phyloP scores from a whole-genome alignment of 257 asterid genomes.

The Lithospermum erythrorhizon region DNA sequence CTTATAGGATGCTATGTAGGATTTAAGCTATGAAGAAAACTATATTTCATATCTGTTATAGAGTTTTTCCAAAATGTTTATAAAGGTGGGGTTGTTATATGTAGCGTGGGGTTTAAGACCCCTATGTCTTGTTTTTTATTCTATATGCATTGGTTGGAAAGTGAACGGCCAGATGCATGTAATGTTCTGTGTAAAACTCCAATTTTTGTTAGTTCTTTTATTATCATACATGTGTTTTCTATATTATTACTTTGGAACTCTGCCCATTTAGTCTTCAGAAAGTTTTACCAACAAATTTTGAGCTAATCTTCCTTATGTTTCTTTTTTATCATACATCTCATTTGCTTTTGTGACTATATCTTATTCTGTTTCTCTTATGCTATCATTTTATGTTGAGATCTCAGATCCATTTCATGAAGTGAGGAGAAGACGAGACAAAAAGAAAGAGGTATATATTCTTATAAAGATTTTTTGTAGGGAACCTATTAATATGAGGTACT shows the following conservation, averaged over 20 bases:
- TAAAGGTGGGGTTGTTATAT: no score
- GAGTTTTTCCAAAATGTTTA: no score
- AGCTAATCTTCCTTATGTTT: not conserved
- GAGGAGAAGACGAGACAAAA: conserved; percentile 76
- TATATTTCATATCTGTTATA: no score
- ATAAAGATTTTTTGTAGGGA: not conserved
- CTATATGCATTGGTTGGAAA: not conserved
- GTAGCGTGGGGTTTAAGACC: not conserved
- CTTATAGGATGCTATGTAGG: not conserved
- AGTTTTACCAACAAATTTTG: not conserved
- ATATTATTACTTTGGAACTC: no score
- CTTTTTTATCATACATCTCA: no score
- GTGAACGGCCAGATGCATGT: not conserved
- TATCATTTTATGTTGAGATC: not conserved
- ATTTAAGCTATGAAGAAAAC: not conserved
- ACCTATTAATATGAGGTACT: not conserved
- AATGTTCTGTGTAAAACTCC: not conserved
- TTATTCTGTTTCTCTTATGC: not conserved
- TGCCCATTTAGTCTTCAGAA: not conserved
- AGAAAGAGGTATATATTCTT: conserved; percentile 50
- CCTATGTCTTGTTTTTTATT: not conserved
- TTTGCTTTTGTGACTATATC: not conserved
- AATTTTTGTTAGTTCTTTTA: no score
- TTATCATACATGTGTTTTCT: not conserved
- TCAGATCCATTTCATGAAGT: conserved; percentile 97